Percentiles rank a stretch among this genome's conserved stretches.
Conservation (phyloP, 305 asterid genomes). For the Solanum hybrid region DNA sequence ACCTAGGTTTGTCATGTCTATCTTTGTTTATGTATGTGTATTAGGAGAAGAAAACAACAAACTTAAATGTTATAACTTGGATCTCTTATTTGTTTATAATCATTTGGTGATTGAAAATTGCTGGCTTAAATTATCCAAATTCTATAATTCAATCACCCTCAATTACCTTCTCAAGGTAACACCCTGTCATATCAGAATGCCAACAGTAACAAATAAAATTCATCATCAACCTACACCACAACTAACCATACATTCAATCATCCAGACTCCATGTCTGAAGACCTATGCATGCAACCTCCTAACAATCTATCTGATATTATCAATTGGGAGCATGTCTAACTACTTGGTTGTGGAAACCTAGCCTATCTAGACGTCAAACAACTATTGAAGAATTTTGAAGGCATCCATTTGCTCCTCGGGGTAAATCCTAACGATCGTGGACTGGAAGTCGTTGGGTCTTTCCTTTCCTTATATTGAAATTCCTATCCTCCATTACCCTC, state of each 20-base stretch:
- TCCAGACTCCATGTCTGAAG: background rate
- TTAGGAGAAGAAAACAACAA: background rate
- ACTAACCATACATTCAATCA: background rate
- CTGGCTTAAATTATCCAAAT: background rate
- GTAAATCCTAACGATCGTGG: background rate
- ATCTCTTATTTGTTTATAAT: no score
- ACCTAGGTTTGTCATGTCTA: background rate
- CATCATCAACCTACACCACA: background rate
- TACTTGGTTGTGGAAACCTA: background rate
- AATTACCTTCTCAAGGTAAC: background rate
- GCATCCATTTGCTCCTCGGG: background rate
- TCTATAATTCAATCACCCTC: background rate
- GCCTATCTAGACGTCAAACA: background rate
- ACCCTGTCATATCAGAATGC: background rate
- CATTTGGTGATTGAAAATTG: background rate
- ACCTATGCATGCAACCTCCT: no score
- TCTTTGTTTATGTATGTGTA: background rate
- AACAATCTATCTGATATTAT: background rate
- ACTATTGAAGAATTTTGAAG: background rate
- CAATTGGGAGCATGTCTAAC: background rate
- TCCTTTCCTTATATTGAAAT: background rate
- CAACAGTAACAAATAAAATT: no score
- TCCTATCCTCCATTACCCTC: background rate
- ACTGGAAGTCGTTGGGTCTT: background rate
- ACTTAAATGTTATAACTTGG: background rate